Base-by-base conservation (phyloP, 2,329 filamentous ascomycete species). In the Claviceps sp. region DNA sequence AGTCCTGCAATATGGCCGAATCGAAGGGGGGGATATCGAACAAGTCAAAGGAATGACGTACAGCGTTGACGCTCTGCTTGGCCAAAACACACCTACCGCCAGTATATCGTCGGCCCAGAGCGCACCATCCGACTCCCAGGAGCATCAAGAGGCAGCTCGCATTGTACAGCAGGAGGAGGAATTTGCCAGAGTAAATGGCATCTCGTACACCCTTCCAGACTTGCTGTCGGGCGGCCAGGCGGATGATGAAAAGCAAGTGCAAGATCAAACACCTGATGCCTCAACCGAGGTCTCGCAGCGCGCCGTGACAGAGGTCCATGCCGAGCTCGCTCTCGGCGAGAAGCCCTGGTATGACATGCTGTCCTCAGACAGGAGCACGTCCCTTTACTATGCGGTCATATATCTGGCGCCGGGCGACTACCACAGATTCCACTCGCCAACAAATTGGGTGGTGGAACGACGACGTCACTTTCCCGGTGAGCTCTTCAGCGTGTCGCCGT, bases 11-110 rank as follows among this genome's bases (percentile, higher is more conserved):
- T 96, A 89, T 60, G 93, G 93, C 11, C 83, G 82, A 60, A 96
- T 98, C 53, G 85, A 94, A 62, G 82, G 90, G 61, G 90, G 91
- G 47, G 89, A 96, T 63, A 94, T 98, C 44, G 93, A 98, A 67
- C 93, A 98, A 70, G 91, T 98, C 57, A 98, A 98, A 70, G 93
- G 93, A 55, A 93, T 98, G 77, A 98, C 93, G 1, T 98, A 98
- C 70, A 95, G 85, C 58, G 79, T 98, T 51, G 93, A 98, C 65
- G 90, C 93, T 7, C 77, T 98, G 1, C 77, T 98, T 2, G 93
- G 93, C 50, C 82, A 79, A 57, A 73, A 74, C 55, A 78, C 75
- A 5, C 78, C 78, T 40, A 64, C 74, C 5, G 68, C 76, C 17
- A 80, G 79, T 68, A 68, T 84, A 60, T 61, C 58, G 2, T 60